Conservation (phyloP, 208 protist genomes). For the Acanthamoeba royreba region DNA sequence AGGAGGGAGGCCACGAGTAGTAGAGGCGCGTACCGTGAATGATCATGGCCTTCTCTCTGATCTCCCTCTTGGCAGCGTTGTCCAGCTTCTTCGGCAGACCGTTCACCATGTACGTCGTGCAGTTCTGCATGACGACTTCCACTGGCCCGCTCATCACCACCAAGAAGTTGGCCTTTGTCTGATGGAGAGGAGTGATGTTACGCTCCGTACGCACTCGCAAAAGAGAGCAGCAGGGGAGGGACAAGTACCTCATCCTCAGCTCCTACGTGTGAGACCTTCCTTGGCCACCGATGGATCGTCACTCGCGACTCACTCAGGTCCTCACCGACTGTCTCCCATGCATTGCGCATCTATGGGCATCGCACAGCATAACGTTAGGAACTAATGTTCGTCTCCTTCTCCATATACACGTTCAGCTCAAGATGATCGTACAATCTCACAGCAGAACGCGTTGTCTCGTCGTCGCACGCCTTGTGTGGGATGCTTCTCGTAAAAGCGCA, state of each 20-base stretch:
- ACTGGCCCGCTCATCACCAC: not conserved
- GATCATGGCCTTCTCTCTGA: not conserved
- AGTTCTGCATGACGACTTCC: constrained; percentile 1
- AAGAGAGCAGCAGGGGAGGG: not conserved
- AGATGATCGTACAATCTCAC: constrained; percentile 12
- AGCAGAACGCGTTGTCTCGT: not conserved
- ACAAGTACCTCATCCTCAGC: not conserved
- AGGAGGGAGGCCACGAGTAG: not conserved
- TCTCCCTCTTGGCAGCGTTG: not conserved
- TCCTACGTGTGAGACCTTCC: not conserved
- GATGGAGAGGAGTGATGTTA: not conserved
- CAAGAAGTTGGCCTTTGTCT: not conserved
- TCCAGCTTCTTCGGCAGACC: not conserved
- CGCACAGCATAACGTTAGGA: not conserved
- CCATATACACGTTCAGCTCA: not conserved
- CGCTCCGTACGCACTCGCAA: not conserved
- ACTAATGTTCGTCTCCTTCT: too few relatives aligned
- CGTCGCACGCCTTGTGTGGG: not conserved
- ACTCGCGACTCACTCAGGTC: not conserved
- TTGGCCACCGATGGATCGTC: not conserved
- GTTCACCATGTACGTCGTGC: not conserved
- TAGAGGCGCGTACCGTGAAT: not conserved
- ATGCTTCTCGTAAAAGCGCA: constrained; percentile 41
- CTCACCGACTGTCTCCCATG: not conserved
- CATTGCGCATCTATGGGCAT: not conserved